Evolutionary conservation across 495 filamentous ascomycete species (phyloP), one percentile per base, ranked within the genome.

Genomic region (Aspergillus taichungensis): DNA sequence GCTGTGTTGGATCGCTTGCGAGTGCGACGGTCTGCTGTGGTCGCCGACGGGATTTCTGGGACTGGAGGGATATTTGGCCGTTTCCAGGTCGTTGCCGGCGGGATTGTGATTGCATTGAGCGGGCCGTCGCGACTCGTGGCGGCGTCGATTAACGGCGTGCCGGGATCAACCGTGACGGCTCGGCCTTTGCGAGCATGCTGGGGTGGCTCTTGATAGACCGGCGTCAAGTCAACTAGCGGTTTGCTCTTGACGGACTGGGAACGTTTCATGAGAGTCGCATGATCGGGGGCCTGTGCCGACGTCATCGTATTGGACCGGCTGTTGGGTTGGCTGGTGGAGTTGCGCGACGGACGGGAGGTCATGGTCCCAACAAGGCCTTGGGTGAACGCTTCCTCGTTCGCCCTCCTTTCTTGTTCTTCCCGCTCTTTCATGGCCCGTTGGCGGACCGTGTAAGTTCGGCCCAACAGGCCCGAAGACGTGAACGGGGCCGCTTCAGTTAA

Each of bases 161-260:
- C 75, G 1, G 74, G 65, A 1, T 83, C 77, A 1, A 83, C 76
- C 6, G 66, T 67, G 34, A 87, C 76, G 7, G 82, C 85, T 48
- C 76, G 79, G 9, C 88, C 88, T 41, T 79, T 81, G 30, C 75
- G 72, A 0, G 68, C 54, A 54, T 82, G 78, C 52, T 94, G 88
- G 5, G 83, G 86, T 13, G 86, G 73, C 47, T 88, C 85, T 36
- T 75, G 72, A 56, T 84, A 87, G n/a, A 72, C 67, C 0, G 87
- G 83, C 0, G 80, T 86, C 13, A 92, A 72, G 52, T 89, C 85
- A 9, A 95, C 68, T 0, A 94, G 72, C 1, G 89, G 84, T 53
- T 77, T 82, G 8, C 56, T 66, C 31, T 60, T 62, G 35, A 62
- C 38, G 30, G 69, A 68, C 27, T 54, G 47, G 0, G 59, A 50